These are phyloP conservation scores for Neocucurbitaria cava DNA, from an alignment of 2,329 filamentous ascomycete genomes.

Conservation along the genomic window DNA sequence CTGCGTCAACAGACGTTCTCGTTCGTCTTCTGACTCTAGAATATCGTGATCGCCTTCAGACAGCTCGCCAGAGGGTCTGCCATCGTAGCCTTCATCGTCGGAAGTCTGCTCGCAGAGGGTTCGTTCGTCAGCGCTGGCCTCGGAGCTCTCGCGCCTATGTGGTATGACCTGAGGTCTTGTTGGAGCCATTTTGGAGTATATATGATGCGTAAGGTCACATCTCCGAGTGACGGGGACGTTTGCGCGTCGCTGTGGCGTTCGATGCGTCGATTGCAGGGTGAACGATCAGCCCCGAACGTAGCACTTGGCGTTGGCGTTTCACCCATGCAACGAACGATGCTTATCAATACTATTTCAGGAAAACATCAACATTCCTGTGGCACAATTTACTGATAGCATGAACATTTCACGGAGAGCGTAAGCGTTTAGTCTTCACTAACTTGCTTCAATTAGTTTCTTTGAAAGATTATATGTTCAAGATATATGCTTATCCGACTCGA, in stretches of 20 bases:
- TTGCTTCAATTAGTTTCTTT: neutral
- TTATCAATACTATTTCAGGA: neutral
- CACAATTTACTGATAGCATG: neutral
- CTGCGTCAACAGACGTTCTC: slow-evolving; percentile 50
- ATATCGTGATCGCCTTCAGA: slow-evolving; percentile 49
- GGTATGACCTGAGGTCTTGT: slow-evolving; percentile 21
- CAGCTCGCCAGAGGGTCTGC: slow-evolving; percentile 45
- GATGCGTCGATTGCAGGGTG: neutral
- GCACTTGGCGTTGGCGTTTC: slow-evolving; percentile 14
- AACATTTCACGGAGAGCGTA: neutral
- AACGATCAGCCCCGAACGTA: neutral
- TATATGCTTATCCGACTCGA: neutral
- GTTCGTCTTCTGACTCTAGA: slow-evolving; percentile 56
- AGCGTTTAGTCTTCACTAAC: neutral
- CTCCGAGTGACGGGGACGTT: slow-evolving; percentile 3
- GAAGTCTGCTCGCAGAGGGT: slow-evolving; percentile 41
- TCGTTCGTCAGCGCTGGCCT: slow-evolving; percentile 37
- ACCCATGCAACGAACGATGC: neutral
- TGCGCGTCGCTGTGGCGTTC: slow-evolving; percentile 10
- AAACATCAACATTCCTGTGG: neutral
- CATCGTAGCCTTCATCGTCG: slow-evolving; percentile 42
- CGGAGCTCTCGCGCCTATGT: slow-evolving; percentile 22
- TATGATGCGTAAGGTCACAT: slow-evolving; percentile 19
- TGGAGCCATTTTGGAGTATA: slow-evolving; percentile 28
- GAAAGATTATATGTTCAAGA: neutral